Base-by-base conservation (phyloP, 441 rosid genomes). In the Melastoma candidum region DNA sequence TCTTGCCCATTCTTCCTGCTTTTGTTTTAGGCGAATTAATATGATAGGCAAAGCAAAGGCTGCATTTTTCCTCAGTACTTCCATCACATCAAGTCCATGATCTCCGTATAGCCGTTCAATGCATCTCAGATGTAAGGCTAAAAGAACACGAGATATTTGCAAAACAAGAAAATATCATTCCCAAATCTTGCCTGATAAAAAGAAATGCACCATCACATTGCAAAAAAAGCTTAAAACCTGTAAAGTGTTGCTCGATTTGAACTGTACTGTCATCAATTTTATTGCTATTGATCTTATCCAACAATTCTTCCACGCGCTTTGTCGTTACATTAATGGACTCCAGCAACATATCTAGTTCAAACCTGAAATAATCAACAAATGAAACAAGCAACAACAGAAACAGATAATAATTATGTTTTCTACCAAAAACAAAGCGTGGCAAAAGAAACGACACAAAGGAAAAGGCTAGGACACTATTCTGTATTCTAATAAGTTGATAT, bases 41-140 rank as follows among this genome's bases (percentile, higher is more conserved):
- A 94, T 79, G 56, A 90, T 89, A 0, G 99, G 99, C 74, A 90
- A 71, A 74, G 94, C 97, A 71, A 81, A 87, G 64, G 81, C 72
- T 4, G 84, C 73, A 65, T 83, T 94, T 85, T 80, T 94, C 76
- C 78, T 84, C 60, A 94, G 71, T 41, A 83, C 78, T 29, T 90
- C 96, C 82, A 87, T 61, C 63, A 87, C 99, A 71, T 94, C 99
- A 36, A 94, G 97, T 47, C 99, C 99, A 49, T 90, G 99, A 69
- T 94, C 97, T 59, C 97, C 95, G 48, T 94, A 94, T 63, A 94
- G 71, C 22, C 96, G 92, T 65, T 94, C 97, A 64, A 94, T 75
- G 70, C 99, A 94, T 75, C 97, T 90, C 67, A 79, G 71, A 76
- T 90, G 81, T 61, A 87, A 75, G 68, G 85, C 99, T 94, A 70